These are phyloP conservation scores for Colletotrichum lentis DNA, from an alignment of 2,329 filamentous ascomycete genomes.

Conservation along the genomic window DNA sequence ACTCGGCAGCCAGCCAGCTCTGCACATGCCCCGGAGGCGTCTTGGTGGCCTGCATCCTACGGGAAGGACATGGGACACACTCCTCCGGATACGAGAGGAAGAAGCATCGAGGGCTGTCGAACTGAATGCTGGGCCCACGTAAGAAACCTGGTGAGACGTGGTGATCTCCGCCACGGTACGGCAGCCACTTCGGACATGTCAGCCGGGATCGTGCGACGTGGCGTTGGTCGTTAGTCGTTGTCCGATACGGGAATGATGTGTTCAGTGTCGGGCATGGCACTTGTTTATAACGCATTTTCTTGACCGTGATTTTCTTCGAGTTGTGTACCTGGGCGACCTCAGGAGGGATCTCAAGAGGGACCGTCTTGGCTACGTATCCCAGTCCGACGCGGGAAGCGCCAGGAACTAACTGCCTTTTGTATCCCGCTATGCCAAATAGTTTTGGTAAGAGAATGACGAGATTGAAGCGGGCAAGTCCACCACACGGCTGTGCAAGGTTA, in stretches of 20 bases:
- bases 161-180: background rate
- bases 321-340: too few species aligned
- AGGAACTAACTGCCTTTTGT: background rate
- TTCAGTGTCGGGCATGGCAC: too few species aligned
- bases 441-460: background rate
- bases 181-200: constrained; percentile 12
- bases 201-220: constrained; percentile 29
- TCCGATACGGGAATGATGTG: too few species aligned
- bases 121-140: constrained; percentile 26
- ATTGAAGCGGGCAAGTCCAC: background rate
- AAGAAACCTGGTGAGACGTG: constrained; percentile 23
- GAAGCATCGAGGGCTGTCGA: background rate
- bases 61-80: background rate
- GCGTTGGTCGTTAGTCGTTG: constrained; percentile 4
- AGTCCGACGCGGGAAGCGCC: constrained; percentile 14
- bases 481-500: background rate
- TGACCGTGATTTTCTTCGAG: too few species aligned
- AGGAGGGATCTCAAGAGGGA: too few species aligned
- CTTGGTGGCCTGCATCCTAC: constrained; percentile 13
- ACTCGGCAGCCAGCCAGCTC: constrained; percentile 27
- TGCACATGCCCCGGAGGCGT: constrained; percentile 18
- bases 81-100: constrained; percentile 29
- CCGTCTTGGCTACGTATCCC: too few species aligned
- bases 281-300: too few species aligned
- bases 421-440: background rate